Evolutionary conservation across 345 rosid species (phyloP).

Genomic region (Microcos paniculata): DNA sequence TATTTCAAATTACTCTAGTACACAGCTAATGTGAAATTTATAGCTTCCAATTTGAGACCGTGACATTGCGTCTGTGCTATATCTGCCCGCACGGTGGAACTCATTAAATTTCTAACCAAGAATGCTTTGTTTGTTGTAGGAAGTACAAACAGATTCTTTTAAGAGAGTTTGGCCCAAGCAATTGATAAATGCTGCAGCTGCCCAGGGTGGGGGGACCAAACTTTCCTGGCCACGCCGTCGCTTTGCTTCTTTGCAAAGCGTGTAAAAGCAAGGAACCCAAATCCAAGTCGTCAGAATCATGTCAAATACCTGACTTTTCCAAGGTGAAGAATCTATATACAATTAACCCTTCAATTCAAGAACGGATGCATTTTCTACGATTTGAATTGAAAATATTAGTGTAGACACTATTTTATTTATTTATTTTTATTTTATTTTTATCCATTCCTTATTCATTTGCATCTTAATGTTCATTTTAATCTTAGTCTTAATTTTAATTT

Average conservation of each 20-base stretch:
- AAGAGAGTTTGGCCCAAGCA: background rate
- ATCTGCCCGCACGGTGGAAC: background rate
- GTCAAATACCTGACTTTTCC: background rate
- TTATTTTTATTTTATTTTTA: too few species aligned
- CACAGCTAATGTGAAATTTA: too few species aligned
- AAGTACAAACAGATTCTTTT: background rate
- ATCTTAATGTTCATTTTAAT: too few species aligned
- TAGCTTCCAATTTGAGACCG: too few species aligned
- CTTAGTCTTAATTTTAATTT: too few species aligned
- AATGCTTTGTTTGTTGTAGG: background rate
- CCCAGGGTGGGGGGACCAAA: conserved; percentile 7
- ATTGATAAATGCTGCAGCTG: background rate
- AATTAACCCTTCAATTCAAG: background rate
- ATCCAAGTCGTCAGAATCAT: background rate
- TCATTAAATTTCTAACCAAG: background rate
- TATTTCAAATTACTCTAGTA: too few species aligned
- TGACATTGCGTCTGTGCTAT: background rate
- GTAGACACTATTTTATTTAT: too few species aligned
- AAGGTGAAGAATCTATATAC: background rate
- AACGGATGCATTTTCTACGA: background rate
- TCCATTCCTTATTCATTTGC: too few species aligned
- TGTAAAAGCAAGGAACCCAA: background rate
- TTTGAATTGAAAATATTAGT: background rate
- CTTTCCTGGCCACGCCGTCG: background rate
- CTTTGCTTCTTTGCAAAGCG: background rate